Base-by-base conservation (phyloP, 495 filamentous ascomycete species). In the Penicillium coprophilum region DNA sequence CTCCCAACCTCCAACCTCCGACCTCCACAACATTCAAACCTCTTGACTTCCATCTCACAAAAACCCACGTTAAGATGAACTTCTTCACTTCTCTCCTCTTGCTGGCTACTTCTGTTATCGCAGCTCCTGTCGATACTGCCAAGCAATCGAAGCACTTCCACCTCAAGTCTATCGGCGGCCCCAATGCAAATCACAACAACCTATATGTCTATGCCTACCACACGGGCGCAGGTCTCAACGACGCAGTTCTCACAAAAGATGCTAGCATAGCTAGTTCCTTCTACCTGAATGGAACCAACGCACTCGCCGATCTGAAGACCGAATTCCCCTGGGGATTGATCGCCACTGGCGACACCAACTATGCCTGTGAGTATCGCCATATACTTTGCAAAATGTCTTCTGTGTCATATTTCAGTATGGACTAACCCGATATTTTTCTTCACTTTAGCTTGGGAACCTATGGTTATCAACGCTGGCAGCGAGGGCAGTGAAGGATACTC, bases 201-300 rank as follows among this genome's bases (percentile, higher is more conserved):
- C 77, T 80, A 48, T 80, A 75, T 40, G 67, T 79, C 44, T 66
- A 69, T n/a, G 59, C 68, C 57, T 81, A 80, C 55, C 77, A 80
- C 68, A 78, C 76, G 7, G 78, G 77, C 24, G 76, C 77, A 10
- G 78, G 74, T 11, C 48, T 75, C 17, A 75, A 71, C 43, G 78
- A 81, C 59, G 73, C 73, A 38, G 73, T 77, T 2, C 68, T 83
- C 30, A 60, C 58, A 11, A 31, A 58, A 1, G 63, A 69, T 34
- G 49, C 28, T 0, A 52, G 45, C n/a, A 64, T 48, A 0, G 77
- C 75, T 24, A 61, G 61, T 21, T 30, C 53, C 1, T 67, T 65
- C 36, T 79, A 70, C 59, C 45, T 83, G 46, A 81, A 81, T 34
- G 72, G 65, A 28, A 79, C 77, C 6, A 34, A 23, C 4, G 59